These are phyloP conservation scores for Pseudogymnoascus sp. DNA, from an alignment of 2,329 filamentous ascomycete species.

Conservation along the genomic window DNA sequence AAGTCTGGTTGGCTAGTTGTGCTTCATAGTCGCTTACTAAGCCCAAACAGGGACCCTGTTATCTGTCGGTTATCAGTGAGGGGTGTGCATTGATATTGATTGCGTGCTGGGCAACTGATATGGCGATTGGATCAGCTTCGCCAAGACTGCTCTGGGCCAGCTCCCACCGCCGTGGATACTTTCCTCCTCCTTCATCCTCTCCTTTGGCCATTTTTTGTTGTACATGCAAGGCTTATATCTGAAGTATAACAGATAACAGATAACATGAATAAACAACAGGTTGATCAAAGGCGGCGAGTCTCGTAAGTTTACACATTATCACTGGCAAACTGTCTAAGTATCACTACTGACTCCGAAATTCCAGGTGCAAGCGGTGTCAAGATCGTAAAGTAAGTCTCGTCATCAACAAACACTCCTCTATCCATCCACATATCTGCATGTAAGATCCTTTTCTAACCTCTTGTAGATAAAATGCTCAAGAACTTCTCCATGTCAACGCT, in stretches of 20 bases:
- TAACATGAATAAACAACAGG: slow-evolving; percentile 1
- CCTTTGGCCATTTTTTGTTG: background rate
- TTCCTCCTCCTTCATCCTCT: background rate
- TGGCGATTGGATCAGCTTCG: slow-evolving; percentile 6
- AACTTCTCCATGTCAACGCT: slow-evolving; percentile 12
- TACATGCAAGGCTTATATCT: background rate
- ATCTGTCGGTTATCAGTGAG: slow-evolving; percentile 2
- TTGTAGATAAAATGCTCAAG: slow-evolving; percentile 13
- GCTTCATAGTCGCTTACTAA: background rate
- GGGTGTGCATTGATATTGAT: background rate
- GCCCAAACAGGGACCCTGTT: background rate
- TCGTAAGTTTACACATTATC: background rate
- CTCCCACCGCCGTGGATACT: background rate
- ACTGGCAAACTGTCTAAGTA: background rate
- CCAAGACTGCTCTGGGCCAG: background rate
- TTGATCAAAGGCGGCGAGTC: background rate
- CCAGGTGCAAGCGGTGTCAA: slow-evolving; percentile 14
- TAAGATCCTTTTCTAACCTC: background rate
- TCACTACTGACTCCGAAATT: background rate
- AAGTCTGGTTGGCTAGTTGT: background rate
- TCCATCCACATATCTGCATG: background rate
- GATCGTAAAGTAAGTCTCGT: slow-evolving; percentile 12
- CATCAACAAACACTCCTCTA: background rate
- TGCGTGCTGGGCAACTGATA: slow-evolving; percentile 1
- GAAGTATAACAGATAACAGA: background rate